phyloP scores from a whole-genome alignment of 768 basidiomycete species.

The Coprinopsis marcescibilis region DNA sequence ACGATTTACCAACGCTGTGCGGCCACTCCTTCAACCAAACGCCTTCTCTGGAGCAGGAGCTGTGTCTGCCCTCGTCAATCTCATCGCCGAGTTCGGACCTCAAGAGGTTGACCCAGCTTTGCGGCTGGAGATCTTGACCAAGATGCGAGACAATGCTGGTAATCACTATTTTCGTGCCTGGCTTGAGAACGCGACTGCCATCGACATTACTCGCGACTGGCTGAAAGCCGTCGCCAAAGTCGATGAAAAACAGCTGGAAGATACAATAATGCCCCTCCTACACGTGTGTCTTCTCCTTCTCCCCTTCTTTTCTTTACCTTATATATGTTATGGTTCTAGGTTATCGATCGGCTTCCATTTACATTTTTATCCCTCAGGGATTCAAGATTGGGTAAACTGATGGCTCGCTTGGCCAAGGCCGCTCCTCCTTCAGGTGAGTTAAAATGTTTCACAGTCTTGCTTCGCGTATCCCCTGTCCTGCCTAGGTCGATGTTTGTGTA shows the following conservation, averaged over 20 bases:
- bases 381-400: slow-evolving; percentile 75
- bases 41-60: slow-evolving; percentile 67
- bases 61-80: slow-evolving; percentile 53
- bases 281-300: slow-evolving; percentile 50
- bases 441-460: slow-evolving; percentile 13
- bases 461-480: too few relatives aligned
- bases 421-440: slow-evolving; percentile 71
- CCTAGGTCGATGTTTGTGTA: too few relatives aligned
- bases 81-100: slow-evolving; percentile 54
- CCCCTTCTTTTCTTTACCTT: slow-evolving; percentile 5
- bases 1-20: slow-evolving; percentile 45
- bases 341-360: slow-evolving; percentile 80
- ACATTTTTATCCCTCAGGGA: slow-evolving; percentile 60
- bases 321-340: slow-evolving; percentile 35
- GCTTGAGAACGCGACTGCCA: slow-evolving; percentile 68
- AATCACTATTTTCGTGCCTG: slow-evolving; percentile 87
- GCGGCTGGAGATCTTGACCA: slow-evolving; percentile 71
- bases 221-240: slow-evolving; percentile 61
- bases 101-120: slow-evolving; percentile 58
- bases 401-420: slow-evolving; percentile 71
- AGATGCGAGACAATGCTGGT: slow-evolving; percentile 77
- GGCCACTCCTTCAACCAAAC: slow-evolving; percentile 49
- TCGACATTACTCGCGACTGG: slow-evolving; percentile 81
- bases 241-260: slow-evolving; percentile 51
- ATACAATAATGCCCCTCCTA: slow-evolving; percentile 81